Base-by-base conservation (phyloP, 2,329 filamentous ascomycete species). In the Fusarium temperatum region DNA sequence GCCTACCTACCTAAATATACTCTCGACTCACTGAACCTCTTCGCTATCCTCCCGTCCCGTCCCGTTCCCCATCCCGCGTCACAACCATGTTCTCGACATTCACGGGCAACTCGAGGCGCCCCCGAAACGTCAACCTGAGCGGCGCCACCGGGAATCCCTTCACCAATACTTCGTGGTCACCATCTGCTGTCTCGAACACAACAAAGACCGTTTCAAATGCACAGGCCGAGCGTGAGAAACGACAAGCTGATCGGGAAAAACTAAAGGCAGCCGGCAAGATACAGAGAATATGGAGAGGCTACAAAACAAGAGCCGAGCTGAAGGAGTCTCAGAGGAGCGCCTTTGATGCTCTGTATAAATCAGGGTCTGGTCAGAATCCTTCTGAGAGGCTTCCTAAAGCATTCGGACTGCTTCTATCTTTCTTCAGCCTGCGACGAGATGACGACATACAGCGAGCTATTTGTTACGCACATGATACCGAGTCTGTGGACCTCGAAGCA, bases 61-160 rank as follows among this genome's bases (percentile, higher is more conserved):
- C 68, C 63, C 6, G 51, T 51, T 66, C 61, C 48, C 63, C 10
- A 47, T 56, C 44, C 59, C 50, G 45, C 58, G 24, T 57, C 65
- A 54, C 61, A 75, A 42, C 69, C 80, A 98, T 98, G 96, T 97
- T 96, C 84, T 92, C 93, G 70, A 95, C 93, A 61, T 99, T 99
- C 85, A 96, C 94, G 30, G 96, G 96, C 77, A 94, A 85, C 83
- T 94, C 94, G 78, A 92, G 94, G 79, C 93, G 94, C 75, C 92
- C 93, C 70, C 92, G 96, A 75, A 95, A 98, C 82, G 94, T 98
- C 81, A 98, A 98, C 83, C 91, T 99, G 70, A 96, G 94, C 75
- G 96, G 95, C 72, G 92, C 95, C 77, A 90, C 90, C 74, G 86
- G 87, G 57, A 97, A 98, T 79, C 94, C 95, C 8, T 97, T 96